Evolutionary conservation across 2,329 filamentous ascomycete species (phyloP).

Genomic region (Ilyonectria robusta): DNA sequence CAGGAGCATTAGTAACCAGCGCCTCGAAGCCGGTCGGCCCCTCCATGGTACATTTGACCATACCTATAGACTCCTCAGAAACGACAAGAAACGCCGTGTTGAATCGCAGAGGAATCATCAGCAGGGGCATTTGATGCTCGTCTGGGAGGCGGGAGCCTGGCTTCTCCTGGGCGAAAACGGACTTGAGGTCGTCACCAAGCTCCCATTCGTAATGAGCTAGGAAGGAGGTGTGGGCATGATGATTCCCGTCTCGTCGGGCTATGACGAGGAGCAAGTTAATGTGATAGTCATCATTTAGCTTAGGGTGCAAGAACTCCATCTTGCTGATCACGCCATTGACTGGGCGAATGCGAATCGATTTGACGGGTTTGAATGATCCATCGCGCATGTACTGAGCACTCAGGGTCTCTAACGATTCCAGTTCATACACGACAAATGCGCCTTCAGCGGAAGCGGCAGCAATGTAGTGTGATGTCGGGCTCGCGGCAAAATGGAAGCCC

Average conservation of each 20-base stretch:
- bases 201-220: slow-evolving; percentile 75
- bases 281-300: slow-evolving; percentile 74
- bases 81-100: slow-evolving; percentile 80
- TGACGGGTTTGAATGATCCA: slow-evolving; percentile 71
- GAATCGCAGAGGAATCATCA: slow-evolving; percentile 80
- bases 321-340: slow-evolving; percentile 84
- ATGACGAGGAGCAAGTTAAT: slow-evolving; percentile 83
- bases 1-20: slow-evolving; percentile 58
- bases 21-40: slow-evolving; percentile 64
- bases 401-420: slow-evolving; percentile 70
- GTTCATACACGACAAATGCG: slow-evolving; percentile 79
- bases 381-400: slow-evolving; percentile 62
- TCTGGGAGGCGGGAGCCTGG: slow-evolving; percentile 65
- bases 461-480: slow-evolving; percentile 79
- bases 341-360: slow-evolving; percentile 57
- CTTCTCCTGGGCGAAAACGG: slow-evolving; percentile 62
- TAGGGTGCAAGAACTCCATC: slow-evolving; percentile 87
- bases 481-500: slow-evolving; percentile 79
- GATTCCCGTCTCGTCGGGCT: slow-evolving; percentile 56
- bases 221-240: slow-evolving; percentile 55
- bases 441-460: slow-evolving; percentile 80
- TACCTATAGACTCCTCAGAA: slow-evolving; percentile 70
- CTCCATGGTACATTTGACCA: slow-evolving; percentile 69
- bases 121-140: slow-evolving; percentile 72
- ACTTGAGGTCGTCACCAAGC: slow-evolving; percentile 61